Conservation (phyloP, 164 flowering plant genomes). For the Dillenia turbinata region DNA sequence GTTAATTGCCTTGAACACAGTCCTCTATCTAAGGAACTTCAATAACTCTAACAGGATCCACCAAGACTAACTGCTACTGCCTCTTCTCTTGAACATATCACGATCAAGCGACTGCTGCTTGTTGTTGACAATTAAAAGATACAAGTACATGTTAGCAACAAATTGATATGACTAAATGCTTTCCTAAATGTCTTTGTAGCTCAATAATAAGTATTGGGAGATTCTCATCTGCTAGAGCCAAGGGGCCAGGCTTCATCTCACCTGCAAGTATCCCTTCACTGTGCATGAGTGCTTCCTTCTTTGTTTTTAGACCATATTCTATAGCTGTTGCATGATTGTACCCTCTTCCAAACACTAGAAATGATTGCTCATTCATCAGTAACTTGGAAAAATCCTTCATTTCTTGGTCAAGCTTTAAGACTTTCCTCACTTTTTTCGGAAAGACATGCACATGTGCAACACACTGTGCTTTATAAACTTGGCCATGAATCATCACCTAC, state of each 20-base stretch:
- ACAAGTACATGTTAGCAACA: too few species aligned
- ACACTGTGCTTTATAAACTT: too few species aligned
- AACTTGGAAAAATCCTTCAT: conserved; percentile 83
- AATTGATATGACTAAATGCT: background rate
- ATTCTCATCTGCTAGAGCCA: conserved; percentile 93
- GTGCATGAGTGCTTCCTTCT: conserved; percentile 97
- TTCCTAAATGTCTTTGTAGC: background rate
- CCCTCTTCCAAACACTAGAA: conserved; percentile 95
- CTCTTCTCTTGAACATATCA: conserved; percentile 89
- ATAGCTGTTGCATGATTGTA: too few species aligned
- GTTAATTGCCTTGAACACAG: too few species aligned
- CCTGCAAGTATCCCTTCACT: conserved; percentile 99
- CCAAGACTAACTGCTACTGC: conserved; percentile 18
- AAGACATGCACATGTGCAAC: too few species aligned
- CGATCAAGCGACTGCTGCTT: conserved; percentile 88
- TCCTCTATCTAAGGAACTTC: too few species aligned
- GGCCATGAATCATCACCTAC: too few species aligned
- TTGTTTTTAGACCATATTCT: too few species aligned
- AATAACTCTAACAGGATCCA: too few species aligned
- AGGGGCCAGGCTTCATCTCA: conserved; percentile 99
- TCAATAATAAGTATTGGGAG: conserved; percentile 92
- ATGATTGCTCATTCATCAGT: conserved; percentile 82
- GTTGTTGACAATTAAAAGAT: conserved; percentile 62
- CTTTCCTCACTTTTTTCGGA: conserved; percentile 80
- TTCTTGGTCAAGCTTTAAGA: conserved; percentile 77